Evolutionary conservation across 1,139 yeast genomes (phyloP), one percentile per base, ranked within the genome.

Genomic region (Starmera stellimalicola): DNA sequence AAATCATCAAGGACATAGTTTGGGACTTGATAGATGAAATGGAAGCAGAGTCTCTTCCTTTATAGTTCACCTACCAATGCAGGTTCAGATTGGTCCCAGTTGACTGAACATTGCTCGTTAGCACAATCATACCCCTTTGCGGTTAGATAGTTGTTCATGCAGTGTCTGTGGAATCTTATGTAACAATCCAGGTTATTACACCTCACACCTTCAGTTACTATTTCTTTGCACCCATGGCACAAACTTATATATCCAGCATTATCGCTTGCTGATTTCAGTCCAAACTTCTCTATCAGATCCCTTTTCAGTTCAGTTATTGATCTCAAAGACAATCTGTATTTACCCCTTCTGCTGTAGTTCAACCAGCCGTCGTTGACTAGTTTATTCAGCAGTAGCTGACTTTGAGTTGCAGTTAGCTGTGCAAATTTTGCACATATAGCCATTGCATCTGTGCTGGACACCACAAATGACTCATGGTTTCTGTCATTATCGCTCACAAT

Each of bases 1-100:
- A 65, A 38, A 73, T 85, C 9, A 78, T 85, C 1, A 95, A 87
- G 41, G 95, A 85, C 45, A 70, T 82, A 51, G 76, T 74, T 6
- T 78, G 80, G 74, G 98, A 91, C 54, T 50, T 88, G 5, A 51
- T 91, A 4, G 96, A 91, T 53, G 95, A 91, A 55, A 72, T 85
- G 0, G 93, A 83, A 39, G 83, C 76, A 28, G 77, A 71, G 37
- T 68, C 23, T 16, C 8, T 27, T 18, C 18, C 30, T 17, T 15
- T 7, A 18, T 17, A 22, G 8, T 27, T 39, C 42, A 22, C 45
- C 44, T 9, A 40, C 41, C 11, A 15, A 14, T 16, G 31, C 30
- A 6, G 39, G 38, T 18, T 12, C 10, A 3, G 18, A 18, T 12
- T 32, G 31, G 7, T 27, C 16, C 48, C 47, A 44, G 30, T 41